Conservation (phyloP, 2,329 filamentous ascomycete species). For the Beauveria caledonica region DNA sequence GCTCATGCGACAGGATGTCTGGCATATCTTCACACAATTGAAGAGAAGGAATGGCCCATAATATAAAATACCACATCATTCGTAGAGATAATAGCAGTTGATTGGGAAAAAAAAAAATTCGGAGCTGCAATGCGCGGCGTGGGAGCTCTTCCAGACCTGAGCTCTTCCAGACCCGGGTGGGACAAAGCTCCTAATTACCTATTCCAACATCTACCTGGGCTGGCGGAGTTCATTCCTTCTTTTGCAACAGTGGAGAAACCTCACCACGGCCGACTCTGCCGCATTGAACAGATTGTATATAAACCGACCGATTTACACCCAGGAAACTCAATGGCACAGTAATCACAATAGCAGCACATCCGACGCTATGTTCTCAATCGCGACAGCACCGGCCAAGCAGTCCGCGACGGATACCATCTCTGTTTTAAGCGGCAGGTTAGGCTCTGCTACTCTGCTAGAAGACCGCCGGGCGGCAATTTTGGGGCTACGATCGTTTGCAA, state of each 20-base stretch:
- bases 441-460: constrained; percentile 85
- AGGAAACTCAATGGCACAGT: constrained; percentile 6
- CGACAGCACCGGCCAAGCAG: constrained; percentile 81
- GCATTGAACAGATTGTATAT: background rate
- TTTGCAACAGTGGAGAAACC: background rate
- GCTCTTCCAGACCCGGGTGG: background rate
- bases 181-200: background rate
- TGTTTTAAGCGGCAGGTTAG: constrained; percentile 76
- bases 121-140: background rate
- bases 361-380: constrained; percentile 52
- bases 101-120: background rate
- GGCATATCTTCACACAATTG: background rate
- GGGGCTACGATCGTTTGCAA: constrained; percentile 89
- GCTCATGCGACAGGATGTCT: background rate
- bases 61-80: background rate
- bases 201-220: background rate
- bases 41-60: background rate
- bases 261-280: background rate
- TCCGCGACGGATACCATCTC: constrained; percentile 92
- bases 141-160: background rate
- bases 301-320: background rate
- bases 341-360: background rate
- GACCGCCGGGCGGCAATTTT: constrained; percentile 90
- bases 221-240: background rate
- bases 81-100: background rate